These are phyloP conservation scores for Lanmaoa pseudosensibilis DNA, from an alignment of 768 basidiomycete species.

Conservation along the genomic window DNA sequence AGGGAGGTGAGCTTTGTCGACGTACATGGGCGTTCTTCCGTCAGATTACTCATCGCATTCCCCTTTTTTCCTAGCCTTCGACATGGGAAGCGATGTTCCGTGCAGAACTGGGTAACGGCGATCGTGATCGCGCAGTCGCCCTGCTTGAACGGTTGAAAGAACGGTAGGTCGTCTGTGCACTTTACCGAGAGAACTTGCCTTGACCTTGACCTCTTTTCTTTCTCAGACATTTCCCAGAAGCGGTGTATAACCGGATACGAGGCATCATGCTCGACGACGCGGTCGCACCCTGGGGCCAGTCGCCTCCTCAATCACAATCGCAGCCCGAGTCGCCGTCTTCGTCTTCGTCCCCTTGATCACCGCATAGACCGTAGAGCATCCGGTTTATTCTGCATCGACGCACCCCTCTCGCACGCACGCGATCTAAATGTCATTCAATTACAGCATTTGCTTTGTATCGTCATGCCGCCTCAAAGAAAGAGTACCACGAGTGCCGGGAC, in stretches of 20 bases:
- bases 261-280: slow-evolving; percentile 78
- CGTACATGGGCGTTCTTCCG: not conserved
- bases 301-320: slow-evolving; percentile 7
- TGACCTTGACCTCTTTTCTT: slow-evolving; percentile 7
- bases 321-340: slow-evolving; percentile 11
- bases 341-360: not conserved
- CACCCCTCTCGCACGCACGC: not conserved
- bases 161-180: slow-evolving; percentile 44
- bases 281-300: slow-evolving; percentile 43
- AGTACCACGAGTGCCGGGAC: not conserved
- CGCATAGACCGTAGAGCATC: not conserved
- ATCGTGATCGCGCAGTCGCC: slow-evolving; percentile 64
- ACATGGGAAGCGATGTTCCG: slow-evolving; percentile 97
- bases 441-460: not conserved
- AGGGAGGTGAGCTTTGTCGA: slow-evolving; percentile 26
- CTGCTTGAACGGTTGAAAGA: slow-evolving; percentile 72
- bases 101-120: slow-evolving; percentile 79
- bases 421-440: not conserved
- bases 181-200: too few relatives aligned
- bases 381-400: not conserved
- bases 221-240: slow-evolving; percentile 68
- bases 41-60: not conserved
- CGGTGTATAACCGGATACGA: slow-evolving; percentile 76
- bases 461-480: not conserved
- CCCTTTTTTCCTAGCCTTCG: slow-evolving; percentile 55